A percentile compares a stretch with the other conserved stretches of the same genome.
These are phyloP conservation scores for Rhodotorula diobovata DNA, from an alignment of 768 basidiomycete species.

Conservation along the genomic window DNA sequence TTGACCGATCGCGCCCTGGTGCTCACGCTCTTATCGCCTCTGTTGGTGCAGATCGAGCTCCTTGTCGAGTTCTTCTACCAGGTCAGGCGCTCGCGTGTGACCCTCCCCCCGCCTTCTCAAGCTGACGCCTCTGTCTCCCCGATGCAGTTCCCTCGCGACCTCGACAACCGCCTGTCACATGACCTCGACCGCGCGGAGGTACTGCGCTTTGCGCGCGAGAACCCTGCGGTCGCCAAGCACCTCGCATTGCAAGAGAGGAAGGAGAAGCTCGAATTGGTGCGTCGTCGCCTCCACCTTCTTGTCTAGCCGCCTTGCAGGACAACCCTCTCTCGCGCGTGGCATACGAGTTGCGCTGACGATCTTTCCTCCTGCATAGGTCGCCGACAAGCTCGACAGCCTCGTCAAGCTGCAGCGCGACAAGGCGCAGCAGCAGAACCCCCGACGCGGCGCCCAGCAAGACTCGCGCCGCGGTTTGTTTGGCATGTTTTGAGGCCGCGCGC, in stretches of 20 bases:
- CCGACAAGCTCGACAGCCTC: constrained; percentile 89
- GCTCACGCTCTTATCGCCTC: neutral
- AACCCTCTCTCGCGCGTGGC: no score
- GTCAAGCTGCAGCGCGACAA: constrained; percentile 78
- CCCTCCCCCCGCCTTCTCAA: neutral
- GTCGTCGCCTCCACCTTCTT: no score
- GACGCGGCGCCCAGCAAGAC: neutral
- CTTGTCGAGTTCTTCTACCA: constrained; percentile 99
- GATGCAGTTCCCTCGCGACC: constrained; percentile 86
- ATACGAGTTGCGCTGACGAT: neutral
- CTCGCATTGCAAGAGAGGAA: constrained; percentile 93
- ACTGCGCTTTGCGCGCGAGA: constrained; percentile 86
- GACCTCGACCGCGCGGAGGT: constrained; percentile 89
- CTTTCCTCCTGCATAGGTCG: constrained; percentile 57
- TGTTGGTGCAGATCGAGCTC: constrained; percentile 64
- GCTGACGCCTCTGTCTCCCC: neutral
- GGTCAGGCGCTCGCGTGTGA: constrained; percentile 51
- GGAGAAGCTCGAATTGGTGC: constrained; percentile 72
- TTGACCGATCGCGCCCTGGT: neutral
- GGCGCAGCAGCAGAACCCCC: constrained; percentile 18
- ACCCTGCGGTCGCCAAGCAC: constrained; percentile 78
- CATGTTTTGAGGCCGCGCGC: constrained; percentile 57
- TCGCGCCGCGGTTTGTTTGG: constrained; percentile 76
- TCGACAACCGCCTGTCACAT: constrained; percentile 86
- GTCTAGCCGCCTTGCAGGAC: no score